Percentiles rank a stretch among this genome's conserved stretches.
These are phyloP conservation scores for Pseudocercospora pini-densiflorae DNA, from an alignment of 2,329 filamentous ascomycete genomes.

Conservation along the genomic window DNA sequence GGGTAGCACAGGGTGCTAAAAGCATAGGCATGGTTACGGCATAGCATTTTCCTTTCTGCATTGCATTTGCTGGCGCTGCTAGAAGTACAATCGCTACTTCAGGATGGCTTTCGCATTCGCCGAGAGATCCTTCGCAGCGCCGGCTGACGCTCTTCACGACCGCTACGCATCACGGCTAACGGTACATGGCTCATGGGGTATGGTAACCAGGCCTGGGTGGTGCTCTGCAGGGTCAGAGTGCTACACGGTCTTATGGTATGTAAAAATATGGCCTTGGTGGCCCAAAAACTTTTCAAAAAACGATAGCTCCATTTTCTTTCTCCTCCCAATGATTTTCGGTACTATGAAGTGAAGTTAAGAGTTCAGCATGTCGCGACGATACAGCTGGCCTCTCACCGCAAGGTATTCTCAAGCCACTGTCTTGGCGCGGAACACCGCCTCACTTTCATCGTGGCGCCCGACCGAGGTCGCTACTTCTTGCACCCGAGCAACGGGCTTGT, in stretches of 20 bases:
- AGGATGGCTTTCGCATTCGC: not conserved
- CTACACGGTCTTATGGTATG: not conserved
- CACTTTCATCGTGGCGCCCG: not conserved
- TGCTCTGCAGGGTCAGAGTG: slow-evolving; percentile 3
- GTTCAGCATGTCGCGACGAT: not conserved
- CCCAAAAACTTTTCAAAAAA: not conserved
- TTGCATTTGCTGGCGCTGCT: slow-evolving; percentile 7
- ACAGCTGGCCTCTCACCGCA: not conserved
- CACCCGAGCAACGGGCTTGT: not conserved
- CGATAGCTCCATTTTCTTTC: not conserved
- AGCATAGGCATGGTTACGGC: not conserved
- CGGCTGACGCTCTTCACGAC: not conserved
- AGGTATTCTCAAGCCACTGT: not conserved
- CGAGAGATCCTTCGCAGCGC: slow-evolving; percentile 2
- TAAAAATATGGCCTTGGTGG: not conserved
- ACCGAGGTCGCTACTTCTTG: not conserved
- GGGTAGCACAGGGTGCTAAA: slow-evolving; percentile 2
- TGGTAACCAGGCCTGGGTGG: not conserved
- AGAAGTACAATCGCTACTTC: not conserved
- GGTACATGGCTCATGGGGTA: not conserved
- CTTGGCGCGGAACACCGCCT: not conserved
- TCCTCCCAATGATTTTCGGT: not conserved
- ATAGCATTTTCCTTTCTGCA: slow-evolving; percentile 2
- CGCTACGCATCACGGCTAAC: not conserved
- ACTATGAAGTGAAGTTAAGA: not conserved